Evolutionary conservation across 106 monocot genomes (phyloP).

Genomic region (Triglochin maritima): DNA sequence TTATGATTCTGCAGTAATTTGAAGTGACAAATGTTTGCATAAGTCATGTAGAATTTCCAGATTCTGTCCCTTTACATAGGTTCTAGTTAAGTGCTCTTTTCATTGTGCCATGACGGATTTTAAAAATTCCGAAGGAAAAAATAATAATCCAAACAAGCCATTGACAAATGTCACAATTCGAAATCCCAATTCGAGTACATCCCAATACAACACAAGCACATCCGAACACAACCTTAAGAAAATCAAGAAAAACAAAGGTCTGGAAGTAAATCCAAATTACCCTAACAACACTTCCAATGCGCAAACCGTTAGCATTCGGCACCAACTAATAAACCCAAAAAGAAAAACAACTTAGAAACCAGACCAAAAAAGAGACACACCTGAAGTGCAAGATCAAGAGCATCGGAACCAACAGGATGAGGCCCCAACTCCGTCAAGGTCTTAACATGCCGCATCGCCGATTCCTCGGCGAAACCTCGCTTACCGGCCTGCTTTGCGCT

Average conservation of each 20-base stretch:
- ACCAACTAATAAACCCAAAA: neutral
- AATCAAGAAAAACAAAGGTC: neutral
- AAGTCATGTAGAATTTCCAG: too few species aligned
- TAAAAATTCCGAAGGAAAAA: too few species aligned
- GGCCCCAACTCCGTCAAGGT: conserved; percentile 73
- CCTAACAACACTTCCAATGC: neutral
- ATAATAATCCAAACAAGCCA: too few species aligned
- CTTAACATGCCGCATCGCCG: conserved; percentile 74
- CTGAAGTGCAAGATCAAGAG: conserved; percentile 75
- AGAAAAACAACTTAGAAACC: neutral
- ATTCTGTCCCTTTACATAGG: too few species aligned
- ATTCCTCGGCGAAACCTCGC: conserved; percentile 88
- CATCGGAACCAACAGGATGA: conserved; percentile 80
- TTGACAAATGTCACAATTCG: neutral
- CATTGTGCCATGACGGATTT: too few species aligned
- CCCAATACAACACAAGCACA: neutral
- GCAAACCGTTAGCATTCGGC: neutral
- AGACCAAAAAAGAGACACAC: conserved; percentile 18
- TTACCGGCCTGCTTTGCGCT: conserved; percentile 61
- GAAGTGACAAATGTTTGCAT: too few species aligned
- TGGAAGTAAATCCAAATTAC: neutral
- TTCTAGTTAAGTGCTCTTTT: too few species aligned
- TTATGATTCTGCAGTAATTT: too few species aligned
- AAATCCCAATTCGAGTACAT: neutral
- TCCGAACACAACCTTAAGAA: neutral